Conservation (phyloP, 2,329 filamentous ascomycete genomes). For the Diplodia scrobiculata region DNA sequence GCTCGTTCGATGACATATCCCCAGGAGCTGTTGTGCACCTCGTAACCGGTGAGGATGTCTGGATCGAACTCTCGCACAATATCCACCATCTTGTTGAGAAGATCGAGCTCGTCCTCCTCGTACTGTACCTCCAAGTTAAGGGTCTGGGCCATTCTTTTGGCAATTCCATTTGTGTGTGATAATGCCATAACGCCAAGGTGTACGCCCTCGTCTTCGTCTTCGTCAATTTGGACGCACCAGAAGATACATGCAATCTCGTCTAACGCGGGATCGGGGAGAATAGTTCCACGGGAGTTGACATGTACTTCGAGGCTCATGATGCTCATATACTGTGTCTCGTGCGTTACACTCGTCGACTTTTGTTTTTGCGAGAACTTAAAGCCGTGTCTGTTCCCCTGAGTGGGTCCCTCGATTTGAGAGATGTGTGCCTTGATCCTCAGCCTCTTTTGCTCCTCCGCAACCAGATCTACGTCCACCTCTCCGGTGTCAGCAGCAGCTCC, state of each 20-base stretch:
- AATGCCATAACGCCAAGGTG: conserved; percentile 73
- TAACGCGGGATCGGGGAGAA: conserved; percentile 85
- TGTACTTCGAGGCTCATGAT: conserved; percentile 93
- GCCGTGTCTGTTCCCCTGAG: conserved; percentile 76
- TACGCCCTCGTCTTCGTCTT: conserved; percentile 51
- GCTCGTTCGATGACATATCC: conserved; percentile 93
- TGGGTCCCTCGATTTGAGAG: conserved; percentile 87
- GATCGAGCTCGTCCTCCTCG: conserved; percentile 78
- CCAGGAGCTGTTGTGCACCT: conserved; percentile 92
- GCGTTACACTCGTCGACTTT: conserved; percentile 73
- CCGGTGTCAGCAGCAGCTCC: conserved; percentile 26
- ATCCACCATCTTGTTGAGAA: conserved; percentile 82
- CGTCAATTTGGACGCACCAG: conserved; percentile 77
- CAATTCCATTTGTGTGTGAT: conserved; percentile 62
- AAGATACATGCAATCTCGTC: conserved; percentile 88
- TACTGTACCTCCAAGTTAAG: conserved; percentile 66
- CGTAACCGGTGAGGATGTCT: conserved; percentile 90
- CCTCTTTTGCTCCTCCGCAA: conserved; percentile 30
- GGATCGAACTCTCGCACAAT: conserved; percentile 83
- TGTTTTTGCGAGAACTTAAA: conserved; percentile 83
- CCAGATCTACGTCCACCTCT: conserved; percentile 13
- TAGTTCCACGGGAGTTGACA: conserved; percentile 77
- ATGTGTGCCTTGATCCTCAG: conserved; percentile 45
- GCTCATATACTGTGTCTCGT: conserved; percentile 92
- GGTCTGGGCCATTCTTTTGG: conserved; percentile 64